A percentile compares a stretch with the other conserved stretches of the same genome.
These are phyloP conservation scores for Melaleuca quinquenervia DNA, from an alignment of 345 rosid genomes.

Conservation along the genomic window DNA sequence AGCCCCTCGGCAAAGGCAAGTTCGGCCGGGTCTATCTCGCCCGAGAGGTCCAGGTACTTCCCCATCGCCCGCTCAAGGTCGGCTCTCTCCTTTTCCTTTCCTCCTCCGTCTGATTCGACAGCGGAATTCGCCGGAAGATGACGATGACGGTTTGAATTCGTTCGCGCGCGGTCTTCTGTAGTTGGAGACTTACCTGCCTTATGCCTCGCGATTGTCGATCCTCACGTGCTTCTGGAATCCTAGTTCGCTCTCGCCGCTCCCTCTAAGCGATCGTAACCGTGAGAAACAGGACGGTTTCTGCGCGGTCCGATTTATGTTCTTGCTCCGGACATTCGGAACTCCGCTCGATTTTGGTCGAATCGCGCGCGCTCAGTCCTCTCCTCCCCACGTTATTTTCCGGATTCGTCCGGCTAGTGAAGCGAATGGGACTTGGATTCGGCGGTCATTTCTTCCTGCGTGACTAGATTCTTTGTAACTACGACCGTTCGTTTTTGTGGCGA, in stretches of 20 bases:
- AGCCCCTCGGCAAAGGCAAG: slow-evolving; percentile 80
- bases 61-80: not conserved
- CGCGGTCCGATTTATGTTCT: not conserved
- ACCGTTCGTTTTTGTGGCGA: not conserved
- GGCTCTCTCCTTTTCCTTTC: not conserved
- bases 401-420: not conserved
- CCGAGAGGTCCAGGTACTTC: slow-evolving; percentile 53
- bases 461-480: not conserved
- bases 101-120: not conserved
- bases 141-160: not conserved
- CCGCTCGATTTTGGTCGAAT: not conserved
- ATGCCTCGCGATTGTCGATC: not conserved
- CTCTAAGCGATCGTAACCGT: not conserved
- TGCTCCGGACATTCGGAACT: not conserved
- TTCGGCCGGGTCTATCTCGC: slow-evolving; percentile 92
- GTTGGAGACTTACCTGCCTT: too few species aligned
- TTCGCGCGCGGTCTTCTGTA: not conserved
- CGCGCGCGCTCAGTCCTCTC: not conserved
- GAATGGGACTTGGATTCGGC: not conserved
- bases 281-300: too few species aligned
- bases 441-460: not conserved
- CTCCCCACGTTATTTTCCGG: not conserved
- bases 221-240: not conserved
- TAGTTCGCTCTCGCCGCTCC: not conserved
- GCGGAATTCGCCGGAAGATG: not conserved